Conservation (phyloP, 352 stramenopile genomes). For the Phytophthora litchii region DNA sequence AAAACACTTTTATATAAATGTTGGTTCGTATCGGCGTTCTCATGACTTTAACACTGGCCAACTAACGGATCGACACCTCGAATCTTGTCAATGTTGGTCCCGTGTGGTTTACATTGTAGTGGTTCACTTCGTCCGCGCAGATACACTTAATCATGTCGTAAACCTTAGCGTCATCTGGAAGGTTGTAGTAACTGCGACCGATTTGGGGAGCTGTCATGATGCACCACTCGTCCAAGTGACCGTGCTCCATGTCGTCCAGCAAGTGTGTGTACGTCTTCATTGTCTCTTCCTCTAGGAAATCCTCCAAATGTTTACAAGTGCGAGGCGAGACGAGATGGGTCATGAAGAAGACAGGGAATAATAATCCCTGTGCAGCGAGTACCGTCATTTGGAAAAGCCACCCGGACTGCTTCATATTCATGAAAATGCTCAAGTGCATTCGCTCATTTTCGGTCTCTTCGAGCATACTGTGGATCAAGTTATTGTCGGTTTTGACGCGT, state of each 20-base stretch:
- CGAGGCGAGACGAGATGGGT: constrained; percentile 85
- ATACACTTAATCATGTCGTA: constrained; percentile 87
- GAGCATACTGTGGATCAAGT: constrained; percentile 60
- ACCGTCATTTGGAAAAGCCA: constrained; percentile 75
- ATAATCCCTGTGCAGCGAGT: constrained; percentile 82
- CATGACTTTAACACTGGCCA: constrained; percentile 14
- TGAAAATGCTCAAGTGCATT: constrained; percentile 93
- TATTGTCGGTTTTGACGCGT: constrained; percentile 82
- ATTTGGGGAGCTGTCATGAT: constrained; percentile 62
- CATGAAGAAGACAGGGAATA: constrained; percentile 85
- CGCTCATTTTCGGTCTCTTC: constrained; percentile 94
- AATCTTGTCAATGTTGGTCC: too few relatives aligned
- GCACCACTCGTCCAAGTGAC: constrained; percentile 77
- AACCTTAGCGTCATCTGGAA: constrained; percentile 76
- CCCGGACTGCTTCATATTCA: constrained; percentile 87
- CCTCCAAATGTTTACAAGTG: constrained; percentile 89
- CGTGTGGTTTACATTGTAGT: constrained; percentile 17
- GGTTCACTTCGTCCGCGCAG: constrained; percentile 84
- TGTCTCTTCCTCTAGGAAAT: constrained; percentile 92
- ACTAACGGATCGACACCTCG: constrained; percentile 40
- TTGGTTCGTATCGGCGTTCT: neutral
- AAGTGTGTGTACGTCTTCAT: constrained; percentile 91
- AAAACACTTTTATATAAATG: too few relatives aligned
- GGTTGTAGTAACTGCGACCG: constrained; percentile 86
- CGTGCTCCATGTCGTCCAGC: constrained; percentile 86